Evolutionary conservation across 2,329 filamentous ascomycete species (phyloP), one percentile per base, ranked within the genome.

Genomic region (Ophiocordyceps polyrhachis-furcata): DNA sequence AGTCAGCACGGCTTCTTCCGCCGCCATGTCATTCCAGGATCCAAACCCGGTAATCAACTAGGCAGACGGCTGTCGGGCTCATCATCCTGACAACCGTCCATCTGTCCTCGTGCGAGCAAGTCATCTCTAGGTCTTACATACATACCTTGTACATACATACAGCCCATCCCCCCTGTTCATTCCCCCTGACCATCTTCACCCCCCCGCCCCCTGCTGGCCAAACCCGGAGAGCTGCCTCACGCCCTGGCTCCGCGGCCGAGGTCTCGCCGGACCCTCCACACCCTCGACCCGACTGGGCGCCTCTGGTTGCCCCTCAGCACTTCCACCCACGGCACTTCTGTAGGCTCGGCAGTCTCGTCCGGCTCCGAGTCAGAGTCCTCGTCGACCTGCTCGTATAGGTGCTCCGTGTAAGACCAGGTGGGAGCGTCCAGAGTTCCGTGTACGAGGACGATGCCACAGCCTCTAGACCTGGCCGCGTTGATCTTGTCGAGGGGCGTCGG

Each of bases 351-450:
- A 21, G 54, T 57, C 1, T 56, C 49, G 31, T 64, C 60, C 28
- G 58, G 45, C 29, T 55, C 52, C 21, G 48, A 50, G 40, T 53
- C 53, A 4, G 25, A 28, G 7, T 58, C 55, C 32, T 50, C 46
- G 1, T 47, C 55, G 14, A 60, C 57, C 49, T 56, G 57, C 29
- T 58, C 52, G 49, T 76, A 70, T 15, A 78, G 51, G 32, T 79
- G 73, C 54, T 84, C 80, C 0, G 74, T 73, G 49, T 81, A 83
- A 1, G 78, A 76, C 79, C 80, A 85, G 3, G 68, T 75, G 0
- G 81, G 79, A 2, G 73, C 62, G 52, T 85, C 81, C 45, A 83
- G 74, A 50, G 73, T 79, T 2, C 81, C 81, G 45, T 78, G 71
- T 1, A 85, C 70, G 4, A 86, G 64, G 3, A 83, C 71, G 15